Evolutionary conservation across 371 early-diverging fungal genomes (phyloP).

Genomic region (Fennellomyces sp.): DNA sequence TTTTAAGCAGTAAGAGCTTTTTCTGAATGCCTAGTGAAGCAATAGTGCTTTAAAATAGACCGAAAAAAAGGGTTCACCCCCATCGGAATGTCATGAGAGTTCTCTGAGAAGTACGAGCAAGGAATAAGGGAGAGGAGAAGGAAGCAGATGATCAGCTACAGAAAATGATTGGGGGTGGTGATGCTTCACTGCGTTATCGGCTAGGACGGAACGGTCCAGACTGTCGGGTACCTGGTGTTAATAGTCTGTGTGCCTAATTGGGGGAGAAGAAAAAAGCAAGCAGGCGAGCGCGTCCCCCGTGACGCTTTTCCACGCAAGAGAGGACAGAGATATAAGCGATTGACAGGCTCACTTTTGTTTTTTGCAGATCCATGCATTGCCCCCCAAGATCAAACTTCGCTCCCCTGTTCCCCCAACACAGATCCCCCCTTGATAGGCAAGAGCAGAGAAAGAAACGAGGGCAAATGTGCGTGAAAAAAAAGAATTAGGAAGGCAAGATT

Average conservation of each 20-base stretch:
- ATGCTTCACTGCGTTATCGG: not conserved
- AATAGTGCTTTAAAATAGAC: too few relatives aligned
- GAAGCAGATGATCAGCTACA: not conserved
- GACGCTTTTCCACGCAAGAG: too few relatives aligned
- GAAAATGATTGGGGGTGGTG: not conserved
- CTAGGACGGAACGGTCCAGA: not conserved
- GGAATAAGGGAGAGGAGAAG: not conserved
- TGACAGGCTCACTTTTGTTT: not conserved
- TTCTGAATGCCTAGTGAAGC: too few relatives aligned
- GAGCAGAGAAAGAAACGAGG: too few relatives aligned
- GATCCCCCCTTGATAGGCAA: too few relatives aligned
- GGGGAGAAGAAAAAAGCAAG: not conserved
- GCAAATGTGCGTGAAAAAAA: too few relatives aligned
- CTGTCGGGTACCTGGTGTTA: not conserved
- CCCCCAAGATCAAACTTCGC: not conserved
- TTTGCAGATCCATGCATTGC: not conserved
- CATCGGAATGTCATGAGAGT: too few relatives aligned
- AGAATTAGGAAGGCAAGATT: too few relatives aligned
- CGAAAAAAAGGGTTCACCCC: too few relatives aligned
- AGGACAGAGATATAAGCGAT: not conserved
- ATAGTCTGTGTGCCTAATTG: slow-evolving; percentile 1
- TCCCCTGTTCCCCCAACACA: not conserved
- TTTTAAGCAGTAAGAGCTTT: too few relatives aligned
- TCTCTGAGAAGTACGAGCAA: too few relatives aligned
- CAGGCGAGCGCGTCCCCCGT: not conserved